A percentile compares a stretch with the other conserved stretches of the same genome.
phyloP scores from a whole-genome alignment of 1,284 basidiomycete genomes.

The Ceratobasidium sp. region DNA sequence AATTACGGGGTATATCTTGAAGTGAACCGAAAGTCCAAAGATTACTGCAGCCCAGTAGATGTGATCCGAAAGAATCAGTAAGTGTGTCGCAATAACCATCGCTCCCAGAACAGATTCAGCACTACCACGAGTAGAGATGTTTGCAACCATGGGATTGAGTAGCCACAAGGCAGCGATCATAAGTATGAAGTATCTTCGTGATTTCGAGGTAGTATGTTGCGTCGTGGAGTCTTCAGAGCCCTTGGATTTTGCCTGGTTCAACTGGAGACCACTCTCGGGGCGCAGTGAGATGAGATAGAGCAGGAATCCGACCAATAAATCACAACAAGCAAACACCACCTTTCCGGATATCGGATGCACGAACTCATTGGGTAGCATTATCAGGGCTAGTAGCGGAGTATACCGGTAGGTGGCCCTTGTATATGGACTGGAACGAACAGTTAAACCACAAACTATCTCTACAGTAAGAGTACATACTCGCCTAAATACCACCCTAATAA shows the following conservation, averaged over 20 bases:
- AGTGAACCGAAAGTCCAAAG: conserved; percentile 83
- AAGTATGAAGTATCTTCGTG: neutral
- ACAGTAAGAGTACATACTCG: conserved; percentile 60
- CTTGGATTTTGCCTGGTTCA: neutral
- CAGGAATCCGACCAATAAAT: conserved; percentile 80
- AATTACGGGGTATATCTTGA: conserved; percentile 95
- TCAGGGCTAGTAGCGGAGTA: conserved; percentile 87
- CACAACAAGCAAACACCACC: conserved; percentile 84
- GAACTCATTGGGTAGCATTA: conserved; percentile 81
- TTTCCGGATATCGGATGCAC: conserved; percentile 88
- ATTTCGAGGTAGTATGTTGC: too few relatives aligned
- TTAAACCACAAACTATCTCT: neutral
- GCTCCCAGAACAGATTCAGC: conserved; percentile 89
- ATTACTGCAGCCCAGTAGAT: conserved; percentile 71
- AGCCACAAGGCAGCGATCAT: conserved; percentile 57
- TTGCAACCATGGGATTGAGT: conserved; percentile 92
- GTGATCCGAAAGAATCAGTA: conserved; percentile 58
- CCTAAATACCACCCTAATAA: conserved; percentile 58
- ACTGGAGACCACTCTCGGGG: neutral
- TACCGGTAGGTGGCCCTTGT: conserved; percentile 95
- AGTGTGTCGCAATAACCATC: conserved; percentile 79
- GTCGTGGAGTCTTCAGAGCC: neutral
- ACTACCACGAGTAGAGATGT: conserved; percentile 95
- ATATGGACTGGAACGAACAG: conserved; percentile 75
- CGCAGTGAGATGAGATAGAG: conserved; percentile 69